phyloP scores from a whole-genome alignment of 352 stramenopile species.

The Pythium brachiatum region DNA sequence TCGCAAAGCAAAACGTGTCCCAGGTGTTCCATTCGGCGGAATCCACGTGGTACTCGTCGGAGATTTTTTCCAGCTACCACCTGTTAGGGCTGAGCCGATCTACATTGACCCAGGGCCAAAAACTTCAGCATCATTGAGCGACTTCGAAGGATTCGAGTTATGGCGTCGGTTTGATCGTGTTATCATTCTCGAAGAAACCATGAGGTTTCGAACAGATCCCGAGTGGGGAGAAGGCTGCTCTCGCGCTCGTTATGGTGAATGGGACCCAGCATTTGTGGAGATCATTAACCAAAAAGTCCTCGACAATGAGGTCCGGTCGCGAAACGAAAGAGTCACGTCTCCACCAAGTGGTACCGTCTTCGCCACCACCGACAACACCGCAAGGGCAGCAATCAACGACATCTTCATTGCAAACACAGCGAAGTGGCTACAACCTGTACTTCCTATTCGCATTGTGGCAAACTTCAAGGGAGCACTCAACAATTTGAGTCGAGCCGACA shows the following conservation, averaged over 20 bases:
- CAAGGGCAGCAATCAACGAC: slow-evolving; percentile 12
- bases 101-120: background rate
- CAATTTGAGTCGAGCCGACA: slow-evolving; percentile 12
- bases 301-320: background rate
- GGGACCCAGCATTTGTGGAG: background rate
- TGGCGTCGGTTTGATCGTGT: slow-evolving; percentile 14
- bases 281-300: slow-evolving; percentile 5
- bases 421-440: background rate
- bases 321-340: background rate
- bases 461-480: slow-evolving; percentile 19
- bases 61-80: slow-evolving; percentile 8
- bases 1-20: slow-evolving; percentile 2
- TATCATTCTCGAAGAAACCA: no score
- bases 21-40: background rate
- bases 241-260: no score
- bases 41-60: slow-evolving; percentile 7
- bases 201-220: no score
- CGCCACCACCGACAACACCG: slow-evolving; percentile 11
- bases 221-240: no score
- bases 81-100: background rate
- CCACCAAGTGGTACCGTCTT: slow-evolving; percentile 8
- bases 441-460: slow-evolving; percentile 10
- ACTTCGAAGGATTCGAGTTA: slow-evolving; percentile 9
- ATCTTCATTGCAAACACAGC: slow-evolving; percentile 7
- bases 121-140: background rate